Evolutionary conservation across 441 rosid genomes (phyloP), one percentile per base, ranked within the genome.

Genomic region (Erodium trifolium): DNA sequence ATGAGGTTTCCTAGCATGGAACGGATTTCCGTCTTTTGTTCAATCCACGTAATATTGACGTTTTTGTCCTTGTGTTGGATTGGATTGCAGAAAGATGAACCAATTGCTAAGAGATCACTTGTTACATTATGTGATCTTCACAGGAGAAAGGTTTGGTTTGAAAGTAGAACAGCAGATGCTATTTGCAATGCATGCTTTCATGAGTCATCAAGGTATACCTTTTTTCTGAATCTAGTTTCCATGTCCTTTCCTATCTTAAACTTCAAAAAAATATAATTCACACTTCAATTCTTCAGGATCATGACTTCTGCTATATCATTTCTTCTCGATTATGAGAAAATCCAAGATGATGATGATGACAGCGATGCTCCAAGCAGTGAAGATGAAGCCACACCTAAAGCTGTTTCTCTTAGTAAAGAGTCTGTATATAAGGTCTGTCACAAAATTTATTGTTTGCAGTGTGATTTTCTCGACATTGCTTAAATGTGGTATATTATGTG

Each of bases 151-250:
- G 87, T 88, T 23, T 92, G 99, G 99, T 82, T 84, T 75, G 97
- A 93, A 77, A 88, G 88, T 70, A 88, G 94, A 80, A 88, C 94
- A 11, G 88, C 97, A 31, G 86, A 92, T 85, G 92, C 97, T 1
- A 86, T 93, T 76, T 93, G 99, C 78, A 82, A 65, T 71, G 96
- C 96, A 0, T 91, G 97, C 75, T 93, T 91, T 75, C 97, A 93
- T 79, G 71, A 91, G 31, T 85, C 96, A 41, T 82, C 97, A 47
- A 82, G 96, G 98, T 88, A 75, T 71, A 41, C 12, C 0, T 67
- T 69, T 53, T 51, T 57, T 66, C 16, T 23, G 37, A 12, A 37
- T 43, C 55, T 70, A 53, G n/a, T 74, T 65, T 27, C 37, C 67
- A 16, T 82, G 19, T 29, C 27, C 23, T 63, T 49, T 75, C 35